phyloP scores from a whole-genome alignment of 2,329 filamentous ascomycete species.

The Lithohypha guttulata region DNA sequence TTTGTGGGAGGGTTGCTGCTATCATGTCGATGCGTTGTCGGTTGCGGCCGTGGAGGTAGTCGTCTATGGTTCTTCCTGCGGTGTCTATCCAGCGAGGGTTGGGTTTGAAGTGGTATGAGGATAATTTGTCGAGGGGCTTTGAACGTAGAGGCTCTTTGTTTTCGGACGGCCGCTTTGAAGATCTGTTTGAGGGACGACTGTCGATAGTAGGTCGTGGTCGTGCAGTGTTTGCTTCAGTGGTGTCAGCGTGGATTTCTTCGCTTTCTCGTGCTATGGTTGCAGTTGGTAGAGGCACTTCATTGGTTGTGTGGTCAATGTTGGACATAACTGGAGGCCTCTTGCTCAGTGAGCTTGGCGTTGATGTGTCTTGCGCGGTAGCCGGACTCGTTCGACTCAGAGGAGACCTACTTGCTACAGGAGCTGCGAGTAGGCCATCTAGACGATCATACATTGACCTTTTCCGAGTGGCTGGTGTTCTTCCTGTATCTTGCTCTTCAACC shows the following conservation, averaged over 20 bases:
- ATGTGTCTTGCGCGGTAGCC: not conserved
- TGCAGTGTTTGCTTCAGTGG: not conserved
- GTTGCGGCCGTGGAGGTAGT: slow-evolving; percentile 5
- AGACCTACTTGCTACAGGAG: slow-evolving; percentile 6
- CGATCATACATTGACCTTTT: slow-evolving; percentile 11
- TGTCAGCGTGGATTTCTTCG: not conserved
- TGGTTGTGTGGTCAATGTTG: slow-evolving; percentile 1
- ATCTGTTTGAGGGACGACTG: not conserved
- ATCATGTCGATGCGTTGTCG: slow-evolving; percentile 43
- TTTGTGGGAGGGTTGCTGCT: slow-evolving; percentile 36
- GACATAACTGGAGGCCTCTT: not conserved
- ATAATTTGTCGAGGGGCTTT: slow-evolving; percentile 47
- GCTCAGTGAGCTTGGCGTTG: not conserved
- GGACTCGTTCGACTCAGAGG: not conserved
- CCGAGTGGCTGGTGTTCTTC: slow-evolving; percentile 8
- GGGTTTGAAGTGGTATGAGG: slow-evolving; percentile 66
- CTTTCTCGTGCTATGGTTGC: not conserved
- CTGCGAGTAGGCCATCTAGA: slow-evolving; percentile 12
- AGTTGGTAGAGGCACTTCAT: not conserved
- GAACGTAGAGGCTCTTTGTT: slow-evolving; percentile 44
- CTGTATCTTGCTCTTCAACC: slow-evolving; percentile 11
- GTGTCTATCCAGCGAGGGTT: slow-evolving; percentile 47
- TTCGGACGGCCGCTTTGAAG: slow-evolving; percentile 3
- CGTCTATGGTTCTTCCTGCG: not conserved
- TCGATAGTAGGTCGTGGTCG: not conserved